Base-by-base conservation (phyloP, 345 rosid genomes). In the Salix suchowensis region DNA sequence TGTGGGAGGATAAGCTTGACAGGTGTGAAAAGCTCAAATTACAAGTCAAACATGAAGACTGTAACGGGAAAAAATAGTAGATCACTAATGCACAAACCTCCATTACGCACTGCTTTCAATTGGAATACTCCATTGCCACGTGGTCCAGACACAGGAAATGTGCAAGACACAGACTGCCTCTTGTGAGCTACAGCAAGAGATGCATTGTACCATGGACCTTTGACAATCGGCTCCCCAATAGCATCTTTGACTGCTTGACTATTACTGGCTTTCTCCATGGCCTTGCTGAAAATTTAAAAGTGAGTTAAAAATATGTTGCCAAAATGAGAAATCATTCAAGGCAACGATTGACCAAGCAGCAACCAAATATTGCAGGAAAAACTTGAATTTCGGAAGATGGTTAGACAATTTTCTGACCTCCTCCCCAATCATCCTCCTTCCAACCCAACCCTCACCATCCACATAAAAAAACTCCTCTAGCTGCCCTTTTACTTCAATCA, bases 191-290 rank as follows among this genome's bases (percentile, higher is more conserved):
- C 94, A 68, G 97, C 97, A 75, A 96, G 94, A 76, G 98, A 90
- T 52, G 99, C 97, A 86, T 84, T 88, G 83, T 94, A 94, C 99
- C 99, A 96, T 76, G 97, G 92, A 58, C 99, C 99, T 88, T 88
- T 92, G 80, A 86, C 86, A 75, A 94, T 83, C 34, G 99, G 99
- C 70, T 91, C 97, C 77, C 99, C 99, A 12, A 96, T 82, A 76
- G 94, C 97, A 71, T 92, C 92, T 37, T 83, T 87, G 73, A 96
- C 80, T 30, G 86, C 92, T 84, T 87, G 88, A 77, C 82, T 89
- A 58, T 85, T 85, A 80, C 86, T 52, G 61, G 91, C 99, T 88
- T 88, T 92, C 88, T 91, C 97, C 89, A 94, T 87, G 13, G 99
- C 97, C 82, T 91, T 91, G 71, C 98, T 96, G 89, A 79, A 88